phyloP scores from a whole-genome alignment of 1,284 basidiomycete species.

The Bjerkandera adusta region DNA sequence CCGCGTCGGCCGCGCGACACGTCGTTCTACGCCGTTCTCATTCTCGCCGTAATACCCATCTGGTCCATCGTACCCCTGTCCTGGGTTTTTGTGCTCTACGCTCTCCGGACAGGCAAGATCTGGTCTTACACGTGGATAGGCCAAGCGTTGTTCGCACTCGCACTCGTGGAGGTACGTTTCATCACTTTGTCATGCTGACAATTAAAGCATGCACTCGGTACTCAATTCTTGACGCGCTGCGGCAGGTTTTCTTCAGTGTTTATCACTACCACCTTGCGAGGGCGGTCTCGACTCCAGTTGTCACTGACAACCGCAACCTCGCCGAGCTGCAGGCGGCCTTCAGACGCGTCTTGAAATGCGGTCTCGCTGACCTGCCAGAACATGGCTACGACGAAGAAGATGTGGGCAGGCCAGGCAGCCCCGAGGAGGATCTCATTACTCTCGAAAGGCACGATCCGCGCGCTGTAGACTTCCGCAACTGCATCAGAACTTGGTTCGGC shows the following conservation, averaged over 20 bases:
- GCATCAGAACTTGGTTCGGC: conserved; percentile 72
- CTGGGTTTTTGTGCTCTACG: conserved; percentile 66
- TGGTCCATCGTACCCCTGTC: conserved; percentile 70
- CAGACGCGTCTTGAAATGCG: conserved; percentile 58
- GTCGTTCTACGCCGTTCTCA: conserved; percentile 60
- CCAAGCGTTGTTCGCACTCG: conserved; percentile 41
- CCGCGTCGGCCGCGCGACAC: conserved; percentile 35
- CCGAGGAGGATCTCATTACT: conserved; percentile 54
- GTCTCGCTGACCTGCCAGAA: conserved; percentile 53
- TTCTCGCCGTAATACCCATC: conserved; percentile 61
- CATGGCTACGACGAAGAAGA: conserved; percentile 57
- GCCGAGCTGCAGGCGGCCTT: conserved; percentile 60
- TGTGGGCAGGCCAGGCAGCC: conserved; percentile 54
- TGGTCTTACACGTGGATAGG: conserved; percentile 40
- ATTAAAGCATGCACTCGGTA: conserved; percentile 2
- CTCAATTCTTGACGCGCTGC: conserved; percentile 4
- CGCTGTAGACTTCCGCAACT: conserved; percentile 74
- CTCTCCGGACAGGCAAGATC: conserved; percentile 44
- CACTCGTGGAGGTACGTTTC: conserved; percentile 54
- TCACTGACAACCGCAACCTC: conserved; percentile 44
- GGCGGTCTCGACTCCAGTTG: conserved; percentile 51
- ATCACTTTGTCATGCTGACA: conserved; percentile 16
- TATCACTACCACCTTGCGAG: conserved; percentile 61
- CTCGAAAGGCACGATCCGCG: conserved; percentile 66
- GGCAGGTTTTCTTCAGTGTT: conserved; percentile 75